Evolutionary conservation across 257 asterid species (phyloP), one percentile per base, ranked within the genome.

Genomic region (Penstemon newberryi): DNA sequence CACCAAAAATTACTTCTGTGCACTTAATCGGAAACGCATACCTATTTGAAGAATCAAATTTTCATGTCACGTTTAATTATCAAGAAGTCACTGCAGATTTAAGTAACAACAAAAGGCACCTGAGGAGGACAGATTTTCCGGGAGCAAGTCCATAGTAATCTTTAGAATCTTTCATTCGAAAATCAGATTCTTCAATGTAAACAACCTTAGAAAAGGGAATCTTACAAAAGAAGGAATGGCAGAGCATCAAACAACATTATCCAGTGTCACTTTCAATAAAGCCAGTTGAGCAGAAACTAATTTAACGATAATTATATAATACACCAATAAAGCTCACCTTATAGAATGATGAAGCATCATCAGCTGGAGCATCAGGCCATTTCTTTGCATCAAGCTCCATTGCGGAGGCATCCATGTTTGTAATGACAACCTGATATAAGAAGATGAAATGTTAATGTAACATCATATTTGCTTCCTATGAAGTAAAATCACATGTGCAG

Each of bases 91-190:
- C 10, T 33, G 43, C 43, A 13, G 60, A 44, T 68, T 44, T 49
- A 37, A 42, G 50, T 19, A 59, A 42, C 33, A 25, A 59, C 25
- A 44, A 40, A 53, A 64, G 13, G 73, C 65, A 90, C 99, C 99
- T 87, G 65, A 93, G 89, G 50, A 93, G 88, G 76, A 90, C 95
- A 65, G 92, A 85, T 82, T 93, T 93, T 4, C 92, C 94, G 68
- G 97, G 99, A 77, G 97, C 97, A 78, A 93, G 96, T n/a, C 99
- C 99, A 70, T 87, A 93, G 70, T 84, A 93, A 75, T 93, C 99
- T 81, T 90, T 93, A 60, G 97, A 90, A 77, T 88, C 99, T 81
- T 83, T 82, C 85, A 79, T 65, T 39, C 97, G 89, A 57, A 93
- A 93, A 84, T 93, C 96, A 19, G 96, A 74, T 57, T 56, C 85